Base-by-base conservation (phyloP, 164 flowering plant genomes). In the Tinospora cordifolia region DNA sequence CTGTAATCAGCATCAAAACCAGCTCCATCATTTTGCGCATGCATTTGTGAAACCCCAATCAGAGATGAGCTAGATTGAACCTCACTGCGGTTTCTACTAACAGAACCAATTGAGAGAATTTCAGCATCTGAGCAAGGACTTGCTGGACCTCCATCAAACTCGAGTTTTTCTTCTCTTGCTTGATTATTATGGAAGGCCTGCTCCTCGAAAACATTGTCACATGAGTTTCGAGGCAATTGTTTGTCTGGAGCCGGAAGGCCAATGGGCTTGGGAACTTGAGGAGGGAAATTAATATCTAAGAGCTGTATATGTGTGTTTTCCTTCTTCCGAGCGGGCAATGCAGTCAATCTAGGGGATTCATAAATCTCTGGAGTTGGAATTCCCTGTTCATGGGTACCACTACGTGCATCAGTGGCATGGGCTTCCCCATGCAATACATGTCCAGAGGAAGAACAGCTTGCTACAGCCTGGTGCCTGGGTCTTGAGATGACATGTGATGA, bases 331-430 rank as follows among this genome's bases (percentile, higher is more conserved):
- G 87, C 26, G 7, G 87, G 90, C 19, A 64, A 78, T 34, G 96
- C 72, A 24, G 83, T 88, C 73, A 91, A 68, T 80, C 84, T 87
- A 57, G 88, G 96, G 5, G 97, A 86, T 80, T 90, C 89, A 74
- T 82, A 93, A 39, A 93, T 93, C 79, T 90, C 97, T 1, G 97
- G 97, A 60, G 96, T 87, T 54, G 90, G 92, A 74, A 91, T 93
- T 68, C 97, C 96, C 71, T 84, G 97, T 25, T 74, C 79, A 76
- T 84, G 96, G n/a, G 77, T 72, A 46, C 51, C 69, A 54, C 72
- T 71, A 34, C 60, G 81, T 3, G 66, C 71, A 62, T 86, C 79
- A 47, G 67, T 54, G 58, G 22, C 67, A 17, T 44, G 69, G 26
- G 63, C 68, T 69, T 75, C 90, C 67, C 85, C 87, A 62, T 83